Evolutionary conservation across 768 basidiomycete genomes (phyloP), one percentile per base, ranked within the genome.

Genomic region (Sporobolomyces pararoseus): DNA sequence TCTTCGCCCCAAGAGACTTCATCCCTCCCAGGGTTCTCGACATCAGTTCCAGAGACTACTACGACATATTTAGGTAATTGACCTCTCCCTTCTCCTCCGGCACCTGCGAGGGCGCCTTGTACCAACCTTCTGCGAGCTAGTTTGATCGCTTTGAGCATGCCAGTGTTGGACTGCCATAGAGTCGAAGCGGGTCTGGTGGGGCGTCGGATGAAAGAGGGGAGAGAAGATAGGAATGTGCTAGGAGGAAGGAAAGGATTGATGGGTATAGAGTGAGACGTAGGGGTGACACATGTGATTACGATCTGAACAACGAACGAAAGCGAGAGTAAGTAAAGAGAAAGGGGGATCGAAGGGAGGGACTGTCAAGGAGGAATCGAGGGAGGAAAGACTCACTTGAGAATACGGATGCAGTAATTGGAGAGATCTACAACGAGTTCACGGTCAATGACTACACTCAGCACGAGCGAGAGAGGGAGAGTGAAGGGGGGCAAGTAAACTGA

Each of bases 1-100:
- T 73, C 72, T 12, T 68, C 72, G 7, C 63, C 60, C 67, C 72
- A 73, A 21, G 44, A 19, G 10, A 69, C 51, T 23, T 73, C 72
- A 42, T 73, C 61, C 3, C 63, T 49, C 1, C 65, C 72, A 3
- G 60, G 23, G 50, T 71, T 71, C 27, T 71, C 61, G 10, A 74
- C 52, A 23, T 74, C 72, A 21, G 68, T 70, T 14, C 50, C 68
- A 5, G 55, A 50, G n/a, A 74, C 58, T 35, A 74, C 68, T 27
- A 74, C 68, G 25, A 74, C 72, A 37, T 74, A 74, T 27, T 69
- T 70, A 0, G 72, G 72, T 31, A 68, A 44, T 62, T 70, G 72
- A 5, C 31, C 66, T 17, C 63, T 13, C 0, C 61, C 65, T 31
- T 70, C 72, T 3, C 69, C 69, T 2, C 69, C 69, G 12, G 69